Percentiles rank a stretch among this genome's conserved stretches.
phyloP scores from a whole-genome alignment of 345 rosid species.

The Aegle marmelos region DNA sequence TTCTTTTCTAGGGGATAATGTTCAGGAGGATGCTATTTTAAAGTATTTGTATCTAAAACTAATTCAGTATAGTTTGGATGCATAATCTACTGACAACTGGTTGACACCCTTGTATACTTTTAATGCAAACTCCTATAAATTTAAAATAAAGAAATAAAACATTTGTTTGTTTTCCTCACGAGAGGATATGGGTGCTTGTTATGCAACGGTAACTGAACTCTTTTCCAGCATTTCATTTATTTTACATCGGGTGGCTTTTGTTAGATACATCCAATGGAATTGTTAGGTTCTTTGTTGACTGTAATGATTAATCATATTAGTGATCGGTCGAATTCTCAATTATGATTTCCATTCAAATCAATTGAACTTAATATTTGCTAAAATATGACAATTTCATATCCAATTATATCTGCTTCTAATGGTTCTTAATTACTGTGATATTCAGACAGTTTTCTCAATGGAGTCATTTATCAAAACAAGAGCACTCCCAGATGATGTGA shows the following conservation, averaged over 20 bases:
- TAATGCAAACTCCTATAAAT: not conserved
- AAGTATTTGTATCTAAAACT: not conserved
- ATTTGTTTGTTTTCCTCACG: not conserved
- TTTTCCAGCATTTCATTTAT: not conserved
- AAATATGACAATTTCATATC: not conserved
- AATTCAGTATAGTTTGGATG: not conserved
- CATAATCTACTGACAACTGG: not conserved
- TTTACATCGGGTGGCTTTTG: not conserved
- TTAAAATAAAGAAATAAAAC: not conserved
- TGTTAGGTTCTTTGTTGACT: not conserved
- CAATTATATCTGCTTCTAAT: slow-evolving; percentile 6
- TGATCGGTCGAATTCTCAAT: not conserved
- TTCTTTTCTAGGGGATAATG: not conserved
- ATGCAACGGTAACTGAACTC: not conserved
- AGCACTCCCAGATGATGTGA: slow-evolving; percentile 73
- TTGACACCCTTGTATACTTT: not conserved
- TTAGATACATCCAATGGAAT: not conserved
- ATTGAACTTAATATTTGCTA: not conserved
- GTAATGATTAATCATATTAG: not conserved
- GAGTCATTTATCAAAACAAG: slow-evolving; percentile 71
- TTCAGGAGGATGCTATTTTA: not conserved
- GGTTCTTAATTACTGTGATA: not conserved
- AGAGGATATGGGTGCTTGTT: not conserved
- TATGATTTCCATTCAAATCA: not conserved
- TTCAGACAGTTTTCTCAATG: slow-evolving; percentile 69